phyloP scores from a whole-genome alignment of 495 filamentous ascomycete genomes.

The Stereocaulon alpinum region DNA sequence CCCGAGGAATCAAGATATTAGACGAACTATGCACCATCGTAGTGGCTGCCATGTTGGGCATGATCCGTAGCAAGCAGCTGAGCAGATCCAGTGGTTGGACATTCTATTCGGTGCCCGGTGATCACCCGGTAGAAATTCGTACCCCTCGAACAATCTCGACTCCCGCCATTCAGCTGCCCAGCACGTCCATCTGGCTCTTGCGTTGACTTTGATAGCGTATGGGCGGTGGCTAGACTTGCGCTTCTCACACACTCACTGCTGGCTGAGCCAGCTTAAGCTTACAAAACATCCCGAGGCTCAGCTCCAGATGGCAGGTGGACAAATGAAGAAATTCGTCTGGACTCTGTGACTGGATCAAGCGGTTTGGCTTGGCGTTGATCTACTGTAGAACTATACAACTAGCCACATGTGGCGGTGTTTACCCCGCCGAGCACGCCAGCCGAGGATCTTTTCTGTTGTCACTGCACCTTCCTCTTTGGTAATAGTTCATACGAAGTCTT shows the following conservation, averaged over 20 bases:
- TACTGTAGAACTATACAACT: too few species aligned
- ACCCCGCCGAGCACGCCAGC: neutral
- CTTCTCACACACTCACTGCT: neutral
- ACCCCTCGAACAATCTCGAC: neutral
- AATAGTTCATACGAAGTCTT: neutral
- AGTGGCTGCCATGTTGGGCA: constrained; percentile 9
- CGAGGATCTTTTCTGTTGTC: neutral
- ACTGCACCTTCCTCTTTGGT: neutral
- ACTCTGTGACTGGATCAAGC: neutral
- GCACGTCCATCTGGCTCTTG: neutral
- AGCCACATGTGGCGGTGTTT: constrained; percentile 4
- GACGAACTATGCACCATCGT: neutral
- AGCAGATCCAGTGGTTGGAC: constrained; percentile 9
- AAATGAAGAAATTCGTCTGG: neutral
- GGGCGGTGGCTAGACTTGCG: neutral
- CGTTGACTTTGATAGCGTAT: neutral
- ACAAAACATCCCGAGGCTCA: neutral
- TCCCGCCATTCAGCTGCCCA: constrained; percentile 13
- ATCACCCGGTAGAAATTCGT: constrained; percentile 3
- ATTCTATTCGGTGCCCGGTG: constrained; percentile 13
- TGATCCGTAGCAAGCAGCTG: constrained; percentile 18
- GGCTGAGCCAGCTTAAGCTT: neutral
- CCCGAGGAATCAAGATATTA: neutral
- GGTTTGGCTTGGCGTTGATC: neutral
- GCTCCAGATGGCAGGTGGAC: neutral